A percentile compares a stretch with the other conserved stretches of the same genome.
Conservation (phyloP, 345 rosid genomes). For the Mangifera indica region DNA sequence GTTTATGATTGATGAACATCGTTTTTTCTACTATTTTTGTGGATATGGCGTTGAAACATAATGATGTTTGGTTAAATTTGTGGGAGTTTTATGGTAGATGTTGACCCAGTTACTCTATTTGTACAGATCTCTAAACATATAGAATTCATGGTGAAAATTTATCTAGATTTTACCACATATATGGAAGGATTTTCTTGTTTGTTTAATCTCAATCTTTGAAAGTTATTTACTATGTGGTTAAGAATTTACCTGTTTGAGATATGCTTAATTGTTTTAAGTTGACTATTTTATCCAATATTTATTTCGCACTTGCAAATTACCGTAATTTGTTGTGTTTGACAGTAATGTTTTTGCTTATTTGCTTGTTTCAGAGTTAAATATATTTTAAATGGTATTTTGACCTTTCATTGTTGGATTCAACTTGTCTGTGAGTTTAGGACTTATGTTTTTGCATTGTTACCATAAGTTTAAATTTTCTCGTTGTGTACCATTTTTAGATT, state of each 20-base stretch:
- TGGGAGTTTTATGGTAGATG: background rate
- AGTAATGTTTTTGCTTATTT: background rate
- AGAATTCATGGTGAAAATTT: no score
- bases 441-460: background rate
- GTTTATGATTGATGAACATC: no score
- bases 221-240: background rate
- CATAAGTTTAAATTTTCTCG: slow-evolving; percentile 2
- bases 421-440: background rate
- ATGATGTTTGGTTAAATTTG: background rate
- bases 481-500: slow-evolving; percentile 42
- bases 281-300: no score
- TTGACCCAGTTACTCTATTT: background rate
- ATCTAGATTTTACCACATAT: background rate
- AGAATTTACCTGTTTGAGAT: background rate
- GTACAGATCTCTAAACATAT: background rate
- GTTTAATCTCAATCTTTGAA: background rate
- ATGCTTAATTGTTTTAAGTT: background rate
- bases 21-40: no score
- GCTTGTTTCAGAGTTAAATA: background rate
- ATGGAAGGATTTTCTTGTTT: background rate
- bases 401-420: background rate
- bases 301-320: background rate
- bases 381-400: background rate
- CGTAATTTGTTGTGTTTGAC: background rate
- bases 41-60: background rate